These are phyloP conservation scores for Pichia exigua DNA, from an alignment of 805 yeast genomes.

Conservation along the genomic window DNA sequence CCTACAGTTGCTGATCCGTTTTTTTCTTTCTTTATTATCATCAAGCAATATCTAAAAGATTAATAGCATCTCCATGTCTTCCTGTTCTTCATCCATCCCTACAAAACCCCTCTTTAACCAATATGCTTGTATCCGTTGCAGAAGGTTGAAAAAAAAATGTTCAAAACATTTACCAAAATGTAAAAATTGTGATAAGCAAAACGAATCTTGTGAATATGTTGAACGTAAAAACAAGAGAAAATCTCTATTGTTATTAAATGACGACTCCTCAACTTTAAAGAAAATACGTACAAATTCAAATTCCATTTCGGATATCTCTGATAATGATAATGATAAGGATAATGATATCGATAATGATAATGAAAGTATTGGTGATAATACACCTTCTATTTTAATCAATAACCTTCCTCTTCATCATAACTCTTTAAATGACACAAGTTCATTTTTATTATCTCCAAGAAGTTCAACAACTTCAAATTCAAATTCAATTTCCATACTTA, in stretches of 20 bases:
- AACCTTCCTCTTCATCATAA: neutral
- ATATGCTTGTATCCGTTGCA: constrained; percentile 38
- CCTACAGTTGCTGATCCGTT: too few relatives aligned
- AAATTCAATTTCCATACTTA: neutral
- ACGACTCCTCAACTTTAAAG: neutral
- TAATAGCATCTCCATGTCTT: neutral
- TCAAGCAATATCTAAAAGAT: too few relatives aligned
- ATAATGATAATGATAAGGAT: neutral
- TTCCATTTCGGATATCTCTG: neutral
- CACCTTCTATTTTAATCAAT: neutral
- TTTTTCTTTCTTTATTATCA: too few relatives aligned
- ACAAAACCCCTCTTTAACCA: constrained; percentile 8
- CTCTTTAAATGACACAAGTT: neutral
- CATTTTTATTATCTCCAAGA: neutral
- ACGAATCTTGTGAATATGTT: constrained; percentile 35
- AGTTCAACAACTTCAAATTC: neutral
- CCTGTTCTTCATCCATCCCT: neutral
- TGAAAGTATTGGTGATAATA: neutral
- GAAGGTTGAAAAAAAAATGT: constrained; percentile 43
- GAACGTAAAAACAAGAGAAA: constrained; percentile 28
- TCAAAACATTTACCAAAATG: constrained; percentile 38
- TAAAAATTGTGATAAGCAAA: constrained; percentile 33
- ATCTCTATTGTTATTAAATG: constrained; percentile 2
- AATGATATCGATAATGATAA: neutral
- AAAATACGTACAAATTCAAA: neutral